Evolutionary conservation across 352 stramenopile genomes (phyloP).

Genomic region (Peronospora destructor): DNA sequence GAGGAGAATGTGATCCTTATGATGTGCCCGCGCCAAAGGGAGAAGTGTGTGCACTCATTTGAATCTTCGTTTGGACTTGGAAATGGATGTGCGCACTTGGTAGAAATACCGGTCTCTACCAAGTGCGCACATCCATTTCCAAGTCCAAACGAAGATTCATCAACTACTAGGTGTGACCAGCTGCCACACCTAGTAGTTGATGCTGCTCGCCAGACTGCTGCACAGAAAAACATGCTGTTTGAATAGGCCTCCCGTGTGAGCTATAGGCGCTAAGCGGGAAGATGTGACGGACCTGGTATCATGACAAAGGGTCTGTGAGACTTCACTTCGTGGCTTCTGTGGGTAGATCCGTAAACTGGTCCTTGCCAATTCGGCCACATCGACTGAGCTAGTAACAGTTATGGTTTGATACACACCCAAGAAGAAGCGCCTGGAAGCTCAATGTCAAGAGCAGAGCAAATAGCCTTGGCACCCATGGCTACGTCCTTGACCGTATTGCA

Average conservation of each 20-base stretch:
- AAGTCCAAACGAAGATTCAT: no score
- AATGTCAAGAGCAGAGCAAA: conserved; percentile 36
- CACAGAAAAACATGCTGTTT: background rate
- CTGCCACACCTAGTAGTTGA: background rate
- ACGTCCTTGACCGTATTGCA: no score
- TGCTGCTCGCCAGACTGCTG: background rate
- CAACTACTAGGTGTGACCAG: no score
- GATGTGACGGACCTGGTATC: conserved; percentile 27
- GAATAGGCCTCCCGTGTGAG: conserved; percentile 42
- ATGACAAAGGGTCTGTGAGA: background rate
- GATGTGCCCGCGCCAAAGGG: no score
- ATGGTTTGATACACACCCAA: conserved; percentile 60
- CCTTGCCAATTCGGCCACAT: conserved; percentile 34
- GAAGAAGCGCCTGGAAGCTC: conserved; percentile 50
- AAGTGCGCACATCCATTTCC: no score
- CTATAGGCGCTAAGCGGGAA: conserved; percentile 63
- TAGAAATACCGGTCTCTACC: no score
- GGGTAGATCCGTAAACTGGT: conserved; percentile 54
- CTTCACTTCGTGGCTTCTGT: background rate
- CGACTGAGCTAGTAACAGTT: conserved; percentile 56
- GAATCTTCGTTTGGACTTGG: no score
- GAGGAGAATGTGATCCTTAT: no score
- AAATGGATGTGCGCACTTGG: no score
- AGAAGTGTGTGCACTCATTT: no score
- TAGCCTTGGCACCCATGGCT: conserved; percentile 35